phyloP scores from a whole-genome alignment of 202 grass and related monocot genomes.

The Panicum virgatum region DNA sequence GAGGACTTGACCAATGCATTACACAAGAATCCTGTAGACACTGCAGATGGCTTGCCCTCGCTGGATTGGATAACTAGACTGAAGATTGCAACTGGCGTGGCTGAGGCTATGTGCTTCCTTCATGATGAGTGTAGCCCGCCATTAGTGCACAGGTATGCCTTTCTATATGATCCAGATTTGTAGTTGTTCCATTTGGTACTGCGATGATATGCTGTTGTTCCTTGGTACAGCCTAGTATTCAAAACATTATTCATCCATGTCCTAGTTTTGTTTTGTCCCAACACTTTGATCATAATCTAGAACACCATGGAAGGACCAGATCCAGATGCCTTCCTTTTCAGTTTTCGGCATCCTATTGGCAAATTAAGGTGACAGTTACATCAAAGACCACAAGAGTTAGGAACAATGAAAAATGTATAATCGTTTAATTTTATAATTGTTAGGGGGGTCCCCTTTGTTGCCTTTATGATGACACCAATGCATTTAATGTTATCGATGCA shows the following conservation, averaged over 20 bases:
- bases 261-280: background rate
- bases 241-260: background rate
- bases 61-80: constrained; percentile 98
- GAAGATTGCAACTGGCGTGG: constrained; percentile 83
- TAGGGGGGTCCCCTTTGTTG: background rate
- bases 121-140: constrained; percentile 87
- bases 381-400: background rate
- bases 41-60: constrained; percentile 57
- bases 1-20: constrained; percentile 70
- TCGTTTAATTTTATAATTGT: constrained; percentile 4
- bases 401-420: background rate
- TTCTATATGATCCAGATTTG: constrained; percentile 23
- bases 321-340: constrained; percentile 7
- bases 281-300: background rate
- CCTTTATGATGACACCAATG: background rate
- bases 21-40: constrained; percentile 58
- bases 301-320: background rate
- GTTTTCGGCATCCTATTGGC: background rate
- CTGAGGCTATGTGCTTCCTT: constrained; percentile 91
- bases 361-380: constrained; percentile 14
- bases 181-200: constrained; percentile 6
- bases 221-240: constrained; percentile 1
- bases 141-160: constrained; percentile 75
- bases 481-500: background rate
- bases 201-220: constrained; percentile 6